Percentiles rank a stretch among this genome's conserved stretches.
These are phyloP conservation scores for Phylloporus sp. DNA, from an alignment of 1,284 basidiomycete species.

Conservation along the genomic window DNA sequence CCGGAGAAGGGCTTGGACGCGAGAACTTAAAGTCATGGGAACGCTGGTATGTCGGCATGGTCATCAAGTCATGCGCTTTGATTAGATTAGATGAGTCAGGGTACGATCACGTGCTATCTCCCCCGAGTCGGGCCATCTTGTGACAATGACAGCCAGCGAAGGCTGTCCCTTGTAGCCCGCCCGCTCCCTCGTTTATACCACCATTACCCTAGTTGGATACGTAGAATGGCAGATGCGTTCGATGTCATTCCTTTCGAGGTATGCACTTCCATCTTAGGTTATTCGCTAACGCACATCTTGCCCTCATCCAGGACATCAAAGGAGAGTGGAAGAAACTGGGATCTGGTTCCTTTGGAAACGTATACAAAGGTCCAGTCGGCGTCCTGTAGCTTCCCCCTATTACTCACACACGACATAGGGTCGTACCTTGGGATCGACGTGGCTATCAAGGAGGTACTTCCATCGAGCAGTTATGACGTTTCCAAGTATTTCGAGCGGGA, in stretches of 20 bases:
- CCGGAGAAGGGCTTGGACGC: neutral
- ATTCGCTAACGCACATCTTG: slow-evolving; percentile 7
- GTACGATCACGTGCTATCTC: slow-evolving; percentile 29
- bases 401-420: slow-evolving; percentile 48
- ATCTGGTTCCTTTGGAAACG: slow-evolving; percentile 91
- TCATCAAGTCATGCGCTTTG: neutral
- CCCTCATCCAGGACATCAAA: slow-evolving; percentile 72
- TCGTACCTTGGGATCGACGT: slow-evolving; percentile 94
- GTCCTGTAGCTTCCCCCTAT: neutral
- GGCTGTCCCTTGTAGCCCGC: neutral
- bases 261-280: slow-evolving; percentile 26
- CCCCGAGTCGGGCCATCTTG: slow-evolving; percentile 19
- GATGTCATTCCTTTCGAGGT: slow-evolving; percentile 85
- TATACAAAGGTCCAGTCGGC: slow-evolving; percentile 74
- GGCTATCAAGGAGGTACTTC: slow-evolving; percentile 94
- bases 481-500: slow-evolving; percentile 98
- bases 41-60: too few species aligned
- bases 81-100: slow-evolving; percentile 22
- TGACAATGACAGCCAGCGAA: slow-evolving; percentile 1
- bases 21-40: neutral
- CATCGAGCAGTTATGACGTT: slow-evolving; percentile 89
- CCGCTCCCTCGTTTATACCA: neutral
- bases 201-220: neutral
- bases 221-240: slow-evolving; percentile 62
- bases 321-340: slow-evolving; percentile 89